phyloP scores from a whole-genome alignment of 371 early-diverging fungal genomes.

The Apophysomyces ossiformis region DNA sequence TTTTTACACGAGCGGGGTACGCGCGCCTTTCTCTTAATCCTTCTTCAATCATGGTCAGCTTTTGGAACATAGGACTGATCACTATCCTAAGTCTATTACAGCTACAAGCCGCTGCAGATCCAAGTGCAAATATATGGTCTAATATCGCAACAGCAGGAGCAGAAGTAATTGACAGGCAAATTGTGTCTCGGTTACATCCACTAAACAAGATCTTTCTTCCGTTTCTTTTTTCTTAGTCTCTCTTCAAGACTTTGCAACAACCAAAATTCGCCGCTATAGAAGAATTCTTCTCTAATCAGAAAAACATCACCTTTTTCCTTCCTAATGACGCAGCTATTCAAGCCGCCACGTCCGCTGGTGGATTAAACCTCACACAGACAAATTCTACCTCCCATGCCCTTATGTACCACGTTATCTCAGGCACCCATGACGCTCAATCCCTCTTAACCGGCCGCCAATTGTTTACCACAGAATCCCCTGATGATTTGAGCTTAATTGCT shows the following conservation, averaged over 20 bases:
- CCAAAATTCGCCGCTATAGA: conserved; percentile 3
- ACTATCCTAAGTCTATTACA: background rate
- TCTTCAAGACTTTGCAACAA: background rate
- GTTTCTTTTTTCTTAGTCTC: background rate
- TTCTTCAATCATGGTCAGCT: background rate
- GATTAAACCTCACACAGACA: conserved; percentile 16
- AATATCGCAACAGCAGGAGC: conserved; percentile 1
- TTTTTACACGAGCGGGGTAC: background rate
- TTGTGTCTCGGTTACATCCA: conserved; percentile 1
- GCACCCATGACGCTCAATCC: conserved; percentile 9
- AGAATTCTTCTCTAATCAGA: background rate
- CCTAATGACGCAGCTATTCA: conserved; percentile 16
- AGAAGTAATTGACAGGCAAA: conserved; percentile 1
- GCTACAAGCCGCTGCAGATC: background rate
- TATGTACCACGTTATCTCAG: conserved; percentile 18
- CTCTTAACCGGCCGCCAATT: background rate
- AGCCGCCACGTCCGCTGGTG: conserved; percentile 1
- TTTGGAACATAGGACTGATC: background rate
- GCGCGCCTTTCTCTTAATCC: conserved; percentile 3
- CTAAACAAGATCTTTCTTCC: background rate
- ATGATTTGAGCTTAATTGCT: conserved; percentile 11
- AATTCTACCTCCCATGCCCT: conserved; percentile 21
- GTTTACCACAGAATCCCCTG: conserved; percentile 16
- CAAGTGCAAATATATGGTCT: background rate
- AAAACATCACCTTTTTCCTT: conserved; percentile 16